Base-by-base conservation (phyloP, 1,284 basidiomycete species). In the Trichosporon sp. region DNA sequence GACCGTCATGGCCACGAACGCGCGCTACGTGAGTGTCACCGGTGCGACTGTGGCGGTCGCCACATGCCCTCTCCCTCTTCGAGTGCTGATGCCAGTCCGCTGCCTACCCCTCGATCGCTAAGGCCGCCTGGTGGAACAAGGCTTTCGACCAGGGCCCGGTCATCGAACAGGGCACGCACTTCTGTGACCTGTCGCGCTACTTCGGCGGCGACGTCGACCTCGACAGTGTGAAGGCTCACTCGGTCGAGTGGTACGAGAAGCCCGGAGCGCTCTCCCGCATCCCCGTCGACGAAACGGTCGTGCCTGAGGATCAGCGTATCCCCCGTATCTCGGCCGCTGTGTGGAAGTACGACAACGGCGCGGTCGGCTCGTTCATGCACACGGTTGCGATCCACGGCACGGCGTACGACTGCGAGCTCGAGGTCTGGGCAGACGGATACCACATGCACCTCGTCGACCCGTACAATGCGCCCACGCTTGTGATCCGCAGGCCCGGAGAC, bases 81-180 rank as follows among this genome's bases (percentile, higher is more conserved):
- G 26, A 26, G 26, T 26, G 26, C 38, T 37, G 31, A 61, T 12
- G 4, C 2, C 56, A 68, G 37, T 80, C 81, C 5, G 93, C 92
- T 82, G 96, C 96, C 26, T 98, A 97, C 81, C 90, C 93, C 83
- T 87, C 90, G 26, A 95, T 96, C 76, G 90, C 90, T 56, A 97
- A 97, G 86, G 90, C 90, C 7, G 93, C 95, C 77, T 97, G 97
- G 96, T 99, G 97, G 96, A 92, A 96, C 88, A 98, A 98, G 86
- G 89, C 91, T 31, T 92, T 81, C 71, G 82, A 82, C 73, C 84
- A 83, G 83, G 96, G 96, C 38, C 96, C 96, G 11, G 90, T 99
- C 79, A 89, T 99, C 73, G 96, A 98, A 85, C 96, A 98, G 85
- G 96, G 93, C 54, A 99, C 96, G 5, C 96, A 90, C 81, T 89